Percentiles rank a stretch among this genome's conserved stretches.
These are phyloP conservation scores for Hamigera avellanea DNA, from an alignment of 495 filamentous ascomycete genomes.

Conservation along the genomic window DNA sequence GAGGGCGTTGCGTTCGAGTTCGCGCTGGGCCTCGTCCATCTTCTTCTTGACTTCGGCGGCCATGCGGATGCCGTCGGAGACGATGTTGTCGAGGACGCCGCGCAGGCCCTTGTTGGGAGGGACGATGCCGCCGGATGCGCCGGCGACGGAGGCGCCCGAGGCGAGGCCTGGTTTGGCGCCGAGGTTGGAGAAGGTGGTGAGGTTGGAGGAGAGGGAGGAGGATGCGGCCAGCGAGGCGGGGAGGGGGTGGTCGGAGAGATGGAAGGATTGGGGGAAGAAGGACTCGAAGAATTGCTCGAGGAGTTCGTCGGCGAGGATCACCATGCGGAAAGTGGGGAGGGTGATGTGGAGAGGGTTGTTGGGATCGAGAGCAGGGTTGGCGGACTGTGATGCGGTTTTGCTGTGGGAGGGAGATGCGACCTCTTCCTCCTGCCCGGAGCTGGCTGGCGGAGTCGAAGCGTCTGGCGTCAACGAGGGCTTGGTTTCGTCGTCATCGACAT, in stretches of 20 bases:
- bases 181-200: slow-evolving; percentile 71
- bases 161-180: slow-evolving; percentile 32
- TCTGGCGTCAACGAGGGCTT: slow-evolving; percentile 6
- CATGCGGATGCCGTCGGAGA: slow-evolving; percentile 91
- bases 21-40: slow-evolving; percentile 85
- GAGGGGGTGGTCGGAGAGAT: slow-evolving; percentile 40
- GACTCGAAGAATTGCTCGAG: slow-evolving; percentile 94
- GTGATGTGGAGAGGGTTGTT: slow-evolving; percentile 90
- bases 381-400: slow-evolving; percentile 29
- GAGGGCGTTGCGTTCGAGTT: slow-evolving; percentile 67
- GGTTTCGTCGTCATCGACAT: slow-evolving; percentile 31
- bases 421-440: slow-evolving; percentile 2
- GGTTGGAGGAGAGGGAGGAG: slow-evolving; percentile 58
- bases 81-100: slow-evolving; percentile 92
- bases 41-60: slow-evolving; percentile 79
- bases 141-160: slow-evolving; percentile 29
- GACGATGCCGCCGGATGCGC: slow-evolving; percentile 39
- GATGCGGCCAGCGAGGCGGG: slow-evolving; percentile 33
- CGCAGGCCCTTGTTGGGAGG: slow-evolving; percentile 65
- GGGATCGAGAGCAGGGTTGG: slow-evolving; percentile 86
- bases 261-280: slow-evolving; percentile 62
- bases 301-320: slow-evolving; percentile 88
- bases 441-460: slow-evolving; percentile 4
- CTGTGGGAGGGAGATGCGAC: slow-evolving; percentile 7
- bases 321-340: slow-evolving; percentile 96